Evolutionary conservation across 495 filamentous ascomycete species (phyloP).

Genomic region (Neurospora sp.): DNA sequence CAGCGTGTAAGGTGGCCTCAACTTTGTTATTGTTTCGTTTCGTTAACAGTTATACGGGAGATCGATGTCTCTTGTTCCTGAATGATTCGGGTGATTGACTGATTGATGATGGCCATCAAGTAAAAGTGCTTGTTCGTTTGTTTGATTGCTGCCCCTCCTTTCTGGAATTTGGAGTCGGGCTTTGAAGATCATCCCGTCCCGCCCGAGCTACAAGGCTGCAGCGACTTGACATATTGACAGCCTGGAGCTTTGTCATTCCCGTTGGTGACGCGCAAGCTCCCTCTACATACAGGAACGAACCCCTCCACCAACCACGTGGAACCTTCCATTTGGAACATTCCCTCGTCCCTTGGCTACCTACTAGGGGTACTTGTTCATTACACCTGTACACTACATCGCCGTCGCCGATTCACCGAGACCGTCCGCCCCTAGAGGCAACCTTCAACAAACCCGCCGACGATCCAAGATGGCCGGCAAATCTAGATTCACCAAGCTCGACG

Average conservation of each 20-base stretch:
- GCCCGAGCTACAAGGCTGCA: neutral
- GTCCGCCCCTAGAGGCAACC: neutral
- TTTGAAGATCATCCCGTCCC: neutral
- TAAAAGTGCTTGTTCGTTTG: neutral
- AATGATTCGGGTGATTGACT: neutral
- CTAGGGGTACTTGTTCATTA: neutral
- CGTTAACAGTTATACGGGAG: neutral
- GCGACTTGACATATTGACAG: neutral
- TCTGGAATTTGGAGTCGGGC: neutral
- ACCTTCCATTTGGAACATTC: neutral
- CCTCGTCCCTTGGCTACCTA: neutral
- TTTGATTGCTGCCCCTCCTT: neutral
- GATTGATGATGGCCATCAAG: neutral
- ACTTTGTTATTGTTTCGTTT: neutral
- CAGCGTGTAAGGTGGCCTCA: neutral
- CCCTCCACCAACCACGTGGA: neutral
- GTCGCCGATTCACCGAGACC: neutral
- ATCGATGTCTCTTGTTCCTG: neutral
- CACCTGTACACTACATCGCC: neutral
- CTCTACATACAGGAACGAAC: neutral
- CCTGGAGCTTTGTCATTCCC: neutral
- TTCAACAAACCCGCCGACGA: neutral
- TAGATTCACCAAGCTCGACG: slow-evolving; percentile 90
- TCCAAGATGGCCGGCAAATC: slow-evolving; percentile 55
- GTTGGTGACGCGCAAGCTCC: neutral